Percentiles rank a stretch among this genome's conserved stretches.
phyloP scores from a whole-genome alignment of 306 rosid species.

The Glycine tomentella region DNA sequence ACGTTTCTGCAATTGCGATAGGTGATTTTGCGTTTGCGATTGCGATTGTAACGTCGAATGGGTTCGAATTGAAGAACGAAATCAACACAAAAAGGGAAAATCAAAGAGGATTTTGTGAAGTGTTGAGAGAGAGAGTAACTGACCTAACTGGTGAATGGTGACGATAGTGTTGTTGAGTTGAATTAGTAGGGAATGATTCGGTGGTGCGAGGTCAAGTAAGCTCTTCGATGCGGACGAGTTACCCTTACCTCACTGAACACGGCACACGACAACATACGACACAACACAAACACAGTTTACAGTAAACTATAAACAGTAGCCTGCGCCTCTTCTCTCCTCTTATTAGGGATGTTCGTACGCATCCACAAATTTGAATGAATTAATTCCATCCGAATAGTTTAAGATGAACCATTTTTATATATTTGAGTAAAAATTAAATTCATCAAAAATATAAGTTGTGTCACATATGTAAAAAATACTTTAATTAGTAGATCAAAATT shows the following conservation, averaged over 20 bases:
- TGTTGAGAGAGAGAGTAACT: background rate
- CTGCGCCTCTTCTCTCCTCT: background rate
- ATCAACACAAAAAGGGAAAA: conserved; percentile 6
- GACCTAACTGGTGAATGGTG: conserved; percentile 14
- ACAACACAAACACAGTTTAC: background rate
- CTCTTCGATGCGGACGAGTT: background rate
- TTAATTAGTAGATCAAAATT: no score
- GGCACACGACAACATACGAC: background rate
- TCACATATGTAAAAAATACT: no score
- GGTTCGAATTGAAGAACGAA: conserved; percentile 44
- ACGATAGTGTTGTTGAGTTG: background rate
- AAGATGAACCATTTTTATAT: no score
- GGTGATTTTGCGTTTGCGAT: background rate
- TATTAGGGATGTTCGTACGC: no score
- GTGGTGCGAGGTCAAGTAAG: background rate
- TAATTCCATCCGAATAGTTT: no score
- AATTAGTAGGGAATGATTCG: background rate
- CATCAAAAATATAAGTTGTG: no score
- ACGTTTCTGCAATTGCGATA: conserved; percentile 32
- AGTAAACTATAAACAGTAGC: background rate
- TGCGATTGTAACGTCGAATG: conserved; percentile 36
- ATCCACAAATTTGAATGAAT: no score
- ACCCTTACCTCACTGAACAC: background rate
- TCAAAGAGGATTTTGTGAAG: background rate
- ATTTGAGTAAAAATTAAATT: no score